These are phyloP conservation scores for Cocos nucifera DNA, from an alignment of 176 grass and related monocot genomes.

Conservation along the genomic window DNA sequence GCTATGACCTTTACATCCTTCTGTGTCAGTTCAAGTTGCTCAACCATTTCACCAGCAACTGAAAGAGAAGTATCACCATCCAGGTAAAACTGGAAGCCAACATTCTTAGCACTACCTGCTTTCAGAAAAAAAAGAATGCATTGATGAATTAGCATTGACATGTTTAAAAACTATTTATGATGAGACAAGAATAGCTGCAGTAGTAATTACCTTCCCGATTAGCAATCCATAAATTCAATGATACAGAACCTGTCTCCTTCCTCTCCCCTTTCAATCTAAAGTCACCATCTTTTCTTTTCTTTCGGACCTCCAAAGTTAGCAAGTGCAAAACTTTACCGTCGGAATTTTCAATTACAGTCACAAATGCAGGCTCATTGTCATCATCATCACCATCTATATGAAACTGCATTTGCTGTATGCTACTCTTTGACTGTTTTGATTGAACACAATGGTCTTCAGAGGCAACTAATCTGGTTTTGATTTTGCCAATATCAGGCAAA, in stretches of 20 bases:
- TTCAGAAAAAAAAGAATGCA: neutral
- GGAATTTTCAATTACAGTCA: constrained; percentile 22
- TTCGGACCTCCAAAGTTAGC: constrained; percentile 18
- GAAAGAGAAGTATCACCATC: constrained; percentile 25
- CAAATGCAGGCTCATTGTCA: constrained; percentile 8
- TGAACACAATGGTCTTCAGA: neutral
- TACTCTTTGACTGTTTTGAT: neutral
- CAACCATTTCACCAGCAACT: constrained; percentile 36
- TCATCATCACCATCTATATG: neutral
- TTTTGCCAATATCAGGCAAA: neutral
- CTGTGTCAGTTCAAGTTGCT: constrained; percentile 18
- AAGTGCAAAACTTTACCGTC: constrained; percentile 3
- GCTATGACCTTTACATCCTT: constrained; percentile 21
- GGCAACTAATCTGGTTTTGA: too few species aligned
- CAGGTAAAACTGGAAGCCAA: constrained; percentile 23
- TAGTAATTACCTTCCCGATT: constrained; percentile 26
- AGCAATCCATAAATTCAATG: constrained; percentile 29
- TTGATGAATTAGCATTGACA: neutral
- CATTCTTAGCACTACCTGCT: constrained; percentile 26
- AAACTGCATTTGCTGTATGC: neutral
- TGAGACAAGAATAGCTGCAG: neutral
- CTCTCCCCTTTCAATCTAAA: constrained; percentile 26
- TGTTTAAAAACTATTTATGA: neutral
- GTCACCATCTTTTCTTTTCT: constrained; percentile 10
- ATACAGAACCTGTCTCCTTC: neutral